A percentile compares a stretch with the other conserved stretches of the same genome.
Evolutionary conservation across 2,329 filamentous ascomycete genomes (phyloP).

Genomic region (Mycosphaerelloides madeirae): DNA sequence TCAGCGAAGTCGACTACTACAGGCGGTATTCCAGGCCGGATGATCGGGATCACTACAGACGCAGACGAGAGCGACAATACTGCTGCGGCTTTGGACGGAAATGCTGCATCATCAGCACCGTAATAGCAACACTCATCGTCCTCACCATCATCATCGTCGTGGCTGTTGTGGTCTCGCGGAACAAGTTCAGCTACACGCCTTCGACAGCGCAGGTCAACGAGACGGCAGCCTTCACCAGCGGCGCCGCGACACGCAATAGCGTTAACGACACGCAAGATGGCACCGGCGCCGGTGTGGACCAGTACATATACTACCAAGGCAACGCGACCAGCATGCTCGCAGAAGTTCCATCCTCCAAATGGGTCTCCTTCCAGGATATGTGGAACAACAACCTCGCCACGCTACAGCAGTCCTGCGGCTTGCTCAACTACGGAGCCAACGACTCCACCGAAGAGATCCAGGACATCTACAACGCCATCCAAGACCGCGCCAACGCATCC

Average conservation of each 20-base stretch:
- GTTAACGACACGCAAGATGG: conserved; percentile 24
- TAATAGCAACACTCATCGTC: conserved; percentile 17
- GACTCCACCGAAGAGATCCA: conserved; percentile 22
- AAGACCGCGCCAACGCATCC: conserved; percentile 15
- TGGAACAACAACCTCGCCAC: conserved; percentile 32
- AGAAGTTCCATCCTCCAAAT: conserved; percentile 4
- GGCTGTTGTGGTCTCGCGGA: conserved; percentile 22
- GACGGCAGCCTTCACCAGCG: conserved; percentile 24
- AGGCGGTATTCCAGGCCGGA: not conserved
- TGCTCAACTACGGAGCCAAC: conserved; percentile 27
- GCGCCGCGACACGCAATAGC: conserved; percentile 27
- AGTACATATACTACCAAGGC: conserved; percentile 30
- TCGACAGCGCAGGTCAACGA: conserved; percentile 29
- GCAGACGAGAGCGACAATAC: not conserved
- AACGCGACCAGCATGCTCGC: conserved; percentile 19
- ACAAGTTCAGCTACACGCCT: conserved; percentile 26
- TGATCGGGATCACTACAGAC: not conserved
- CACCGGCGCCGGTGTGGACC: conserved; percentile 24
- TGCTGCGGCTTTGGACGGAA: conserved; percentile 18
- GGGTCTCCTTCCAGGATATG: conserved; percentile 31
- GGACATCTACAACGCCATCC: conserved; percentile 18
- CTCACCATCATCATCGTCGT: conserved; percentile 20
- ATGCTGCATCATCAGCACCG: conserved; percentile 20
- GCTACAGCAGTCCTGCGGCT: conserved; percentile 32
- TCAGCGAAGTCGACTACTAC: conserved; percentile 1